phyloP scores from a whole-genome alignment of 257 asterid species.

The Ballota nigra region DNA sequence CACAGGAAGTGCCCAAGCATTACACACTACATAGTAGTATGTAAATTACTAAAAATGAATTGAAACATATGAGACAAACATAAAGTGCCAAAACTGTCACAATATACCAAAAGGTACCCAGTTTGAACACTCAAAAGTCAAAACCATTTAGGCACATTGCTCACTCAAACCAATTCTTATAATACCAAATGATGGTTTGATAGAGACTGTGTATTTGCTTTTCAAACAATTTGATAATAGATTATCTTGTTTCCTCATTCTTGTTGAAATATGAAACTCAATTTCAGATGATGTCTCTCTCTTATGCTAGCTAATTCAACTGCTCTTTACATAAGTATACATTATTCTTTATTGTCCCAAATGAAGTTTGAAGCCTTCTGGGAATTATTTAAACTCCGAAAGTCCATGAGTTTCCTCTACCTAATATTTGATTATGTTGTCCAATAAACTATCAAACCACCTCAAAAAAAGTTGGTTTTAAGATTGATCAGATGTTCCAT shows the following conservation, averaged over 20 bases:
- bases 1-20: neutral
- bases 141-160: neutral
- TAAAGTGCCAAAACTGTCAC: slow-evolving; percentile 19
- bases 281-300: neutral
- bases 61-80: slow-evolving; percentile 10
- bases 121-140: slow-evolving; percentile 15
- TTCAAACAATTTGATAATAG: neutral
- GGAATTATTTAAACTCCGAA: too few relatives aligned
- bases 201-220: neutral
- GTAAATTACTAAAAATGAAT: neutral
- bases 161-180: neutral
- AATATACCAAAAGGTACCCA: neutral
- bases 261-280: neutral
- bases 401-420: too few relatives aligned
- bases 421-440: too few relatives aligned
- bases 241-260: neutral
- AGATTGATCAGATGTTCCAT: neutral
- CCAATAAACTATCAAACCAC: too few relatives aligned
- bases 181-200: neutral
- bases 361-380: slow-evolving; percentile 17
- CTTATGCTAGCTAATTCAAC: neutral
- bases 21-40: neutral
- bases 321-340: slow-evolving; percentile 6
- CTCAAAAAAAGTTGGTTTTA: neutral
- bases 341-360: slow-evolving; percentile 19